Evolutionary conservation across 352 stramenopile genomes (phyloP).

Genomic region (Blastocystis sp.): DNA sequence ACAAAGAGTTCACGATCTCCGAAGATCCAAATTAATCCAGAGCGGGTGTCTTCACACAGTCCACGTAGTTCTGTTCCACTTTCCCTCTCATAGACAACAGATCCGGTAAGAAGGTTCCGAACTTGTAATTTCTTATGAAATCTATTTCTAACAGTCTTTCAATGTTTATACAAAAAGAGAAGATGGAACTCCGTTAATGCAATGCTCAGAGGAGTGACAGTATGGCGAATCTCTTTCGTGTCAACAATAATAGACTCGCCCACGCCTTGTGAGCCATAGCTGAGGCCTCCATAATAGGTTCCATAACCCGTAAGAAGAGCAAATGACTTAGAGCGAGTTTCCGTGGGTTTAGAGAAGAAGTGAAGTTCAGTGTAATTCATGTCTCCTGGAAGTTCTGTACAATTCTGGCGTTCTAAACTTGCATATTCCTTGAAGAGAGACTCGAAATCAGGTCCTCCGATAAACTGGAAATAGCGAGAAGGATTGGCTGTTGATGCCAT

Average conservation of each 20-base stretch:
- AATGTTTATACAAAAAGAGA: constrained; percentile 77
- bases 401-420: constrained; percentile 78
- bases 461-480: constrained; percentile 86
- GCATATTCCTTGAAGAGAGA: constrained; percentile 81
- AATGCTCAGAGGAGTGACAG: constrained; percentile 78
- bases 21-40: constrained; percentile 59
- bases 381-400: constrained; percentile 84
- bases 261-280: constrained; percentile 71
- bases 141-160: constrained; percentile 71
- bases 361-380: constrained; percentile 79
- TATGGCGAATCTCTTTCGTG: constrained; percentile 73
- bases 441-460: constrained; percentile 79
- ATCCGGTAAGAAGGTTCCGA: constrained; percentile 81
- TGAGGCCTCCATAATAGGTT: constrained; percentile 83
- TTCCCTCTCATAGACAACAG: constrained; percentile 80
- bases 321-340: constrained; percentile 81
- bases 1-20: constrained; percentile 55
- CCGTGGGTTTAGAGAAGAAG: constrained; percentile 78
- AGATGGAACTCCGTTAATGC: constrained; percentile 87
- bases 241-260: constrained; percentile 71
- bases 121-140: constrained; percentile 74
- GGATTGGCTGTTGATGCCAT: constrained; percentile 74
- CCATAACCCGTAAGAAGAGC: constrained; percentile 83
- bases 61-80: constrained; percentile 74
- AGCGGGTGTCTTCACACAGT: constrained; percentile 35